Evolutionary conservation across 2,329 filamentous ascomycete genomes (phyloP).

Genomic region (Epichloe aotearoae): DNA sequence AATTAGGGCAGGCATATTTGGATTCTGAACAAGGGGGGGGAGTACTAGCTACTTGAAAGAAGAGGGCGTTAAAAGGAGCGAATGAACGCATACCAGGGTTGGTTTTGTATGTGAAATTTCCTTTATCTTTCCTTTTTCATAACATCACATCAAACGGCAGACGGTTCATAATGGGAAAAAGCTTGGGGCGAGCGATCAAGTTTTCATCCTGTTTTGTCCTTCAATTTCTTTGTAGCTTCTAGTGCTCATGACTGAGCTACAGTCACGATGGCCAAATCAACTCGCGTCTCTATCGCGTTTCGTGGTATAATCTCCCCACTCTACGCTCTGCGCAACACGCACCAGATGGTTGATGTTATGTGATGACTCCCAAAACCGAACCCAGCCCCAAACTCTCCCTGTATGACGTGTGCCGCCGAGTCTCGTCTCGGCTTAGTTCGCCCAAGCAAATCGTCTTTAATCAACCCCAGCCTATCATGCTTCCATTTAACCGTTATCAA

Average conservation of each 20-base stretch:
- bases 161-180: not conserved
- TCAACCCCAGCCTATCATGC: no score
- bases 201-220: not conserved
- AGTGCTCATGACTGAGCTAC: not conserved
- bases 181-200: not conserved
- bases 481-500: no score
- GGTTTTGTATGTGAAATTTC: not conserved
- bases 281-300: not conserved
- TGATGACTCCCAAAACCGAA: no score
- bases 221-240: not conserved
- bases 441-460: no score
- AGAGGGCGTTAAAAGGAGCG: conserved; percentile 1
- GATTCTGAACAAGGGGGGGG: not conserved
- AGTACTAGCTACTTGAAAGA: not conserved
- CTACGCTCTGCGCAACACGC: not conserved
- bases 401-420: no score
- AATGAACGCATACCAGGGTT: not conserved
- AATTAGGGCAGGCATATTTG: not conserved
- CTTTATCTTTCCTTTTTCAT: not conserved
- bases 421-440: no score
- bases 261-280: not conserved
- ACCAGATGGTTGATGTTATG: not conserved
- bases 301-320: not conserved
- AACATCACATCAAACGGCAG: not conserved
- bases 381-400: no score